Conservation (phyloP, 495 filamentous ascomycete genomes). For the Penicillium crystallinum region DNA sequence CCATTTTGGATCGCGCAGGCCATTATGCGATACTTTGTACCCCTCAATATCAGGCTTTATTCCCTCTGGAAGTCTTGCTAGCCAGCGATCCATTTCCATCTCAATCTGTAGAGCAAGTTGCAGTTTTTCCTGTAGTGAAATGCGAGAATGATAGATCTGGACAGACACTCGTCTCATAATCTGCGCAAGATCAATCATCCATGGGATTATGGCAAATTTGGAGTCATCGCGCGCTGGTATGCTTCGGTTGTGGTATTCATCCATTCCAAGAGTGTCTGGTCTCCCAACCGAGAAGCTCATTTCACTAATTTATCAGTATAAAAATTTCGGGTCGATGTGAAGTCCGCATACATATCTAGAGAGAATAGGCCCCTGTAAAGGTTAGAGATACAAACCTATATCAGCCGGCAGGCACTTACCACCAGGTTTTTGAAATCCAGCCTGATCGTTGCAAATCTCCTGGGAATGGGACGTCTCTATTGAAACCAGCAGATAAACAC, state of each 20-base stretch:
- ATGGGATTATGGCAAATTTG: conserved; percentile 38
- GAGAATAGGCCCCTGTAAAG: conserved; percentile 34
- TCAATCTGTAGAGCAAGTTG: conserved; percentile 34
- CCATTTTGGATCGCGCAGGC: conserved; percentile 38
- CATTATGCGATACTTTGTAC: conserved; percentile 18
- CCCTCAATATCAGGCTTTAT: conserved; percentile 30
- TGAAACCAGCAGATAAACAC: conserved; percentile 39
- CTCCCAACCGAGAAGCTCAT: conserved; percentile 41
- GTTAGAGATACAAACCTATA: neutral
- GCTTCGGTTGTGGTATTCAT: conserved; percentile 40
- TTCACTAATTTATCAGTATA: conserved; percentile 22
- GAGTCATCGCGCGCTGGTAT: conserved; percentile 35
- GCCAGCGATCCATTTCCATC: conserved; percentile 34
- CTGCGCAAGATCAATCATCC: conserved; percentile 40
- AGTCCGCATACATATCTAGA: conserved; percentile 31
- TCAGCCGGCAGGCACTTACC: conserved; percentile 19
- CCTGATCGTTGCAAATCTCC: conserved; percentile 30
- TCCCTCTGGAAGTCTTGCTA: conserved; percentile 29
- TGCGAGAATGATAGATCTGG: conserved; percentile 39
- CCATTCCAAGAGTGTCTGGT: conserved; percentile 40
- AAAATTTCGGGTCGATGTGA: neutral
- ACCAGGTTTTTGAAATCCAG: conserved; percentile 43
- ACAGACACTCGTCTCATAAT: conserved; percentile 38
- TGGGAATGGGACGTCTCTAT: conserved; percentile 29
- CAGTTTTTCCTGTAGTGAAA: conserved; percentile 36